These are phyloP conservation scores for Cyclotella sp. DNA, from an alignment of 108 stramenopile genomes.

Conservation along the genomic window DNA sequence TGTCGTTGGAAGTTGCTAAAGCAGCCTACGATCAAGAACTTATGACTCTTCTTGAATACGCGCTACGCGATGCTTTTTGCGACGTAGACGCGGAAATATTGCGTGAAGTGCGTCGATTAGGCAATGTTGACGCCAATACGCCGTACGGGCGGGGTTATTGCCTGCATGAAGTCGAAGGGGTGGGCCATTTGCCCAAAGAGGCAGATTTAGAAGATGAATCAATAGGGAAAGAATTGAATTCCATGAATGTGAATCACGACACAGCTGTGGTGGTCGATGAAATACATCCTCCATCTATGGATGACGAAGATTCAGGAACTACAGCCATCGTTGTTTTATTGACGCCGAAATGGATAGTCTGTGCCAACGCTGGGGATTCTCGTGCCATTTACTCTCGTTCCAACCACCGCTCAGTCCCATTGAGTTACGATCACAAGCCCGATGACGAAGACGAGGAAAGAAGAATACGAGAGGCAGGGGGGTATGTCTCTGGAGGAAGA, in stretches of 20 bases:
- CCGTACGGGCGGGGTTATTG: conserved; percentile 36
- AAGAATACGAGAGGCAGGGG: conserved; percentile 72
- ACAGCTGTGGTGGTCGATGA: too few species aligned
- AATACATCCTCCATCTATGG: neutral
- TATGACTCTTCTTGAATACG: conserved; percentile 50
- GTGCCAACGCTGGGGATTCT: conserved; percentile 97
- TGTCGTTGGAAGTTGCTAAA: conserved; percentile 24
- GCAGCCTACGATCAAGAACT: conserved; percentile 40
- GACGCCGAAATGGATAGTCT: conserved; percentile 86
- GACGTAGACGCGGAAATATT: conserved; percentile 71
- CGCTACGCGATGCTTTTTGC: conserved; percentile 64
- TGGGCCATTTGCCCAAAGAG: neutral
- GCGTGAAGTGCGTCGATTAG: conserved; percentile 27
- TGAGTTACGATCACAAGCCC: conserved; percentile 94
- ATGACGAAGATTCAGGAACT: conserved; percentile 77
- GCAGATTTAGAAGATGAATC: neutral
- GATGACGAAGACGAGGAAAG: conserved; percentile 67
- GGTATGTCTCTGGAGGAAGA: conserved; percentile 74
- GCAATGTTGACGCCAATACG: conserved; percentile 39
- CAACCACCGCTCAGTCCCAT: conserved; percentile 55
- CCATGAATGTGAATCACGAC: neutral
- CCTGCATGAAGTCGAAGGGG: neutral
- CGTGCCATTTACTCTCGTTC: conserved; percentile 70
- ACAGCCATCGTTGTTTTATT: conserved; percentile 87
- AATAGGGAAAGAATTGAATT: neutral